Base-by-base conservation (phyloP, 2,329 filamentous ascomycete species). In the Clonostachys chloroleuca region DNA sequence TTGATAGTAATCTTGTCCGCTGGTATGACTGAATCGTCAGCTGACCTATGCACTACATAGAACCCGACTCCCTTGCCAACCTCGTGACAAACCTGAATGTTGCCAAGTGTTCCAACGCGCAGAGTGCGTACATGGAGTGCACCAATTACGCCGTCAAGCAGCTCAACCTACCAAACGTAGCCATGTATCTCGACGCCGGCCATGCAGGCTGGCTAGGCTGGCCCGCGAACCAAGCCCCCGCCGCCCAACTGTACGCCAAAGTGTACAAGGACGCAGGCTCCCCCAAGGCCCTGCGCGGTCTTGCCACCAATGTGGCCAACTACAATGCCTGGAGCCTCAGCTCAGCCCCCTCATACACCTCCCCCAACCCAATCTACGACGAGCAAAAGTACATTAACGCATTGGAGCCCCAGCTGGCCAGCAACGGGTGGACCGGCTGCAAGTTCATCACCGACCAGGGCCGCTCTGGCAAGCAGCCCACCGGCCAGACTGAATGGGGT, bases 321-420 rank as follows among this genome's bases (percentile, higher is more conserved):
- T 81, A 78, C 66, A 81, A 81, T 56, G 67, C 58, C 33, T 78
- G 69, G 68, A 64, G 61, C 51, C 55, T 73, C 33, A 53, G 55
- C 49, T 56, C 60, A 2, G 58, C 74, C 20, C 73, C 75, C 5
- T 59, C 66, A 4, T 80, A 75, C 62, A 75, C 74, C 4, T 60
- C 48, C 52, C 63, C 67, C 56, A 74, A 78, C 63, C 56, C 62
- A 49, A 67, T 72, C 56, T 79, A 75, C 54, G 79, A 82, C 54
- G 70, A 73, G 56, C 74, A 60, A 49, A 75, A 75, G 61, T 91
- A 83, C 64, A 68, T 78, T 36, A 59, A 72, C 43, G 86, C 84
- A 47, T 82, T 94, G 56, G 81, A 81, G 8, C 75, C 80, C 6
- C 77, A 84, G 20, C 78, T 89, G 34, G 68, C 72, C 3, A 59